Conservation (phyloP, 1,139 yeast species). For the Debaryomyces fabryi region DNA sequence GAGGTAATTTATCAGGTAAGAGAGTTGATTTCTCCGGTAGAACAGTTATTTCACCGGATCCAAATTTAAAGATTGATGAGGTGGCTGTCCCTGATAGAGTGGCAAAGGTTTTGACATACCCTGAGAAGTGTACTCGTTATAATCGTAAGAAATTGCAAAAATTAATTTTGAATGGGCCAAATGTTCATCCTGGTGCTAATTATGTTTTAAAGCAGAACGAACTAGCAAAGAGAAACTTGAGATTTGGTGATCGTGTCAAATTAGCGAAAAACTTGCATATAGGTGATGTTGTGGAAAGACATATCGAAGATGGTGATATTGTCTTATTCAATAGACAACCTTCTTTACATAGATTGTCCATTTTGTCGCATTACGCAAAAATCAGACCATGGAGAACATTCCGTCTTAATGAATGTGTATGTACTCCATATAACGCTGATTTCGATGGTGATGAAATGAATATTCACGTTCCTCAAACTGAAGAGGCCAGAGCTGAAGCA, state of each 20-base stretch:
- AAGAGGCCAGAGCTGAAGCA: constrained; percentile 98
- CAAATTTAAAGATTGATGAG: constrained; percentile 90
- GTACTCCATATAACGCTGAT: constrained; percentile 99
- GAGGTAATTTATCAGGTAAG: constrained; percentile 97
- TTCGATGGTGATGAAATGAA: constrained; percentile 99
- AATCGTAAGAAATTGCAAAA: constrained; percentile 76
- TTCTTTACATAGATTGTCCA: constrained; percentile 90
- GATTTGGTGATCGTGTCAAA: constrained; percentile 83
- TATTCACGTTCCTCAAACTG: constrained; percentile 98
- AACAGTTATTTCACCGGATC: constrained; percentile 99
- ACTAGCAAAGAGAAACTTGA: constrained; percentile 80
- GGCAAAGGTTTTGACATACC: constrained; percentile 93
- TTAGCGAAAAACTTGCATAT: constrained; percentile 74
- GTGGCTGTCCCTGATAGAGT: constrained; percentile 98
- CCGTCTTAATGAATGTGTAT: constrained; percentile 96
- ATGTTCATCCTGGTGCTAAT: constrained; percentile 94
- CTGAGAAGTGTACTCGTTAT: constrained; percentile 91
- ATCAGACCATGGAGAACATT: constrained; percentile 98
- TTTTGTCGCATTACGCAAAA: constrained; percentile 93
- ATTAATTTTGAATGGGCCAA: constrained; percentile 83
- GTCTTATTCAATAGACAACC: constrained; percentile 98
- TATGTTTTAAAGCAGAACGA: constrained; percentile 83
- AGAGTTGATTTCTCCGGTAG: constrained; percentile 98
- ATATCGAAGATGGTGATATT: constrained; percentile 94
- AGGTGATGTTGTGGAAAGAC: constrained; percentile 98